Base-by-base conservation (phyloP, 225 moss, liverwort and hornwort genomes). In the Climacium dendroides region DNA sequence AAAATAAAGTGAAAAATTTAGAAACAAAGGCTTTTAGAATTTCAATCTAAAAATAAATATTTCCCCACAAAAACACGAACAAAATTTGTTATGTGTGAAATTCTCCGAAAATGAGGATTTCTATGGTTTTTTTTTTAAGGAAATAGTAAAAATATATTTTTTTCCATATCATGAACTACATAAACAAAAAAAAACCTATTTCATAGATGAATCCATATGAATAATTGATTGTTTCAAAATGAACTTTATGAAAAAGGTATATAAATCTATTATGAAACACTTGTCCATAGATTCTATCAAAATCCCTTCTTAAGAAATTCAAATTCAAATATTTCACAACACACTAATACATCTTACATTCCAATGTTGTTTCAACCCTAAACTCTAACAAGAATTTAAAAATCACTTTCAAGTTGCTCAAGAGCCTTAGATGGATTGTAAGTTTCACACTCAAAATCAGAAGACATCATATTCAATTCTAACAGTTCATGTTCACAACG, bases 41-140 rank as follows among this genome's bases (percentile, higher is more conserved):
- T 54, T n/a, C 6, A 76, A 53, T 9, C 4, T 4, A 3, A 14
- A 23, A 53, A 15, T 35, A 14, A 77, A 1, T 6, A 9, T 15
- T n/a, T 53, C n/a, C 0, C 22, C 5, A 23, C 13, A 16, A 22
- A 24, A 55, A 16, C 4, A 39, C 26, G 39, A 55, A 57, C 0
- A 26, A 26, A 37, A 39, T 26, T 4, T 14, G 1, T 57, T 57
- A 17, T 0, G 39, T 26, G 2, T 6, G 10, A 55, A 78, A 28
- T 37, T 11, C 5, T 78, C 10, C 8, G 1, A 4, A 25, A 54
- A n/a, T 25, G 2, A 0, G 0, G 2, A 37, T 16, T 24, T 76
- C 35, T 2, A 16, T 10, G 3, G 10, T 25, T 2, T 12, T 1
- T 15, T 1, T 15, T 54, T 55, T 25, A 1, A 23, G 2, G 1